A percentile compares a stretch with the other conserved stretches of the same genome.
phyloP scores from a whole-genome alignment of 1,284 basidiomycete species.

The Cutaneotrichosporon sp. region DNA sequence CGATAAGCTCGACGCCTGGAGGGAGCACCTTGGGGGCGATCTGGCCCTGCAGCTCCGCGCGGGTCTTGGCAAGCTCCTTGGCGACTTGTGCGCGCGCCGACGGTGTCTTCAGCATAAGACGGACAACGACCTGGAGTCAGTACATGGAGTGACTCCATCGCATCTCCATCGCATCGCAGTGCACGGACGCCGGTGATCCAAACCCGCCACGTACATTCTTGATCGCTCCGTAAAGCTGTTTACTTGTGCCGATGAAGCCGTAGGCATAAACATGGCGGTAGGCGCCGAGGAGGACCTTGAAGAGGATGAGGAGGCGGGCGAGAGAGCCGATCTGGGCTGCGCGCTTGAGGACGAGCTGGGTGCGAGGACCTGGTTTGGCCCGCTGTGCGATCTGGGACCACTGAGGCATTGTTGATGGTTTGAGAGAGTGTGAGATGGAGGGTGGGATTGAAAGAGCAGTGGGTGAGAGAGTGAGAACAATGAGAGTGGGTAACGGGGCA shows the following conservation, averaged over 20 bases:
- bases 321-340: slow-evolving; percentile 10
- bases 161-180: too few relatives aligned
- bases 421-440: background rate
- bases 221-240: slow-evolving; percentile 26
- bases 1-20: slow-evolving; percentile 53
- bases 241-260: slow-evolving; percentile 52
- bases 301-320: slow-evolving; percentile 13
- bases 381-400: slow-evolving; percentile 14
- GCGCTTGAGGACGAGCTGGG: slow-evolving; percentile 9
- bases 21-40: slow-evolving; percentile 54
- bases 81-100: slow-evolving; percentile 63
- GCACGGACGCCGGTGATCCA: too few relatives aligned
- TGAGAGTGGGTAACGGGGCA: too few relatives aligned
- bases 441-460: background rate
- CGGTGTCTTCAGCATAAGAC: slow-evolving; percentile 64
- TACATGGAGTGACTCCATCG: too few relatives aligned
- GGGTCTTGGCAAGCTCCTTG: slow-evolving; percentile 64
- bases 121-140: slow-evolving; percentile 56
- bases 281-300: slow-evolving; percentile 23
- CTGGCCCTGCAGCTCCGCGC: slow-evolving; percentile 61
- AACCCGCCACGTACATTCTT: slow-evolving; percentile 27
- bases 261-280: slow-evolving; percentile 68
- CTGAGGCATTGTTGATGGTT: slow-evolving; percentile 10
- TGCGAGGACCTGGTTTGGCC: slow-evolving; percentile 11
- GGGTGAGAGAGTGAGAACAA: too few relatives aligned